These are phyloP conservation scores for Aspergillus sp. DNA, from an alignment of 2,329 filamentous ascomycete genomes.

Conservation along the genomic window DNA sequence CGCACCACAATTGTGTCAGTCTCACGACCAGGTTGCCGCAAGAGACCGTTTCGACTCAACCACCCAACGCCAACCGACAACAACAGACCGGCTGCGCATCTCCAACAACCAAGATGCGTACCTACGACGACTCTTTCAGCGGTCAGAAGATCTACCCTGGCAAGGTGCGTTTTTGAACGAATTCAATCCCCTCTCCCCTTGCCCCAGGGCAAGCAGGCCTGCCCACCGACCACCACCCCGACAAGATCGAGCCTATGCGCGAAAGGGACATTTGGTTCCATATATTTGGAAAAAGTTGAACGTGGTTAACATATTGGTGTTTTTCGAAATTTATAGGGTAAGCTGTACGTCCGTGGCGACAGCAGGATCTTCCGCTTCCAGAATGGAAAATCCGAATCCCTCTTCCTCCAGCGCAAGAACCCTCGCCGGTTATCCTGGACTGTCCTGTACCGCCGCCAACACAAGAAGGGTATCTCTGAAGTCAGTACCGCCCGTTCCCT, in stretches of 20 bases:
- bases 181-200: conserved; percentile 1
- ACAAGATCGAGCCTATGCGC: background rate
- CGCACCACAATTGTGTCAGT: conserved; percentile 34
- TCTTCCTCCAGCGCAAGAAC: conserved; percentile 99
- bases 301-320: conserved; percentile 19
- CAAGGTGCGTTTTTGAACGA: conserved; percentile 52
- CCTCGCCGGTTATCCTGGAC: conserved; percentile 99
- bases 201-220: conserved; percentile 9
- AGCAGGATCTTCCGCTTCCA: conserved; percentile 99
- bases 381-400: conserved; percentile 98
- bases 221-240: background rate
- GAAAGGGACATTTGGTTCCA: too few relatives aligned
- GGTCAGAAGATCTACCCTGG: conserved; percentile 72
- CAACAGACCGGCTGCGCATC: conserved; percentile 37
- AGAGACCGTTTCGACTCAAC: conserved; percentile 35
- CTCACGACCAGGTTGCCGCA: conserved; percentile 26
- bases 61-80: conserved; percentile 37
- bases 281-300: background rate
- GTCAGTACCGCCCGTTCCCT: conserved; percentile 51
- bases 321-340: conserved; percentile 60
- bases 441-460: conserved; percentile 92
- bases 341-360: conserved; percentile 98
- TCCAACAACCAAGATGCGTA: conserved; percentile 57
- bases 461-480: conserved; percentile 99
- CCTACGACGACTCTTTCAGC: conserved; percentile 72